phyloP scores from a whole-genome alignment of 2,329 filamentous ascomycete genomes.

The Didymella pomorum region DNA sequence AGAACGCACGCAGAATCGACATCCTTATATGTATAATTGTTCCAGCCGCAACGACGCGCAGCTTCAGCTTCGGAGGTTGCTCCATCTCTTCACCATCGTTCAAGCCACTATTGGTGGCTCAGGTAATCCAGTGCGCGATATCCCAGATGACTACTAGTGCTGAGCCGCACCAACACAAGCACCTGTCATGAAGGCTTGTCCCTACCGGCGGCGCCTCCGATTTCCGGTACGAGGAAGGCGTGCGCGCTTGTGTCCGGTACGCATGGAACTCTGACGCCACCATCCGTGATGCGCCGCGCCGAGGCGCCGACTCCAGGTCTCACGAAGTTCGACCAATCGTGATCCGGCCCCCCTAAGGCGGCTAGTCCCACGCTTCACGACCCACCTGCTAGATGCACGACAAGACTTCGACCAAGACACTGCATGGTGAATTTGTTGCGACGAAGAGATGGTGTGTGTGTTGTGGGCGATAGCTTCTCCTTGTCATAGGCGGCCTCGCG shows the following conservation, averaged over 20 bases:
- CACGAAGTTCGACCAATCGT: background rate
- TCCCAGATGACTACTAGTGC: background rate
- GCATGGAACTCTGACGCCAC: background rate
- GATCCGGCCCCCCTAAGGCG: background rate
- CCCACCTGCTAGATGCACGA: background rate
- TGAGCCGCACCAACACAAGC: background rate
- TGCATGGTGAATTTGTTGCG: background rate
- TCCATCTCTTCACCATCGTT: background rate
- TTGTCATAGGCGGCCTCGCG: conserved; percentile 4
- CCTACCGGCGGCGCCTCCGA: background rate
- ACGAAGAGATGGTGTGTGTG: background rate
- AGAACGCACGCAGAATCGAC: background rate
- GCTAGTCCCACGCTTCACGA: background rate
- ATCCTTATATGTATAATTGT: background rate
- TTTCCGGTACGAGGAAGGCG: conserved; percentile 2
- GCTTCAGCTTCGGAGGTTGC: background rate
- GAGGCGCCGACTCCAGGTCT: background rate
- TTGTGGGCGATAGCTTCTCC: background rate
- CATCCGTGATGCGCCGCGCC: background rate
- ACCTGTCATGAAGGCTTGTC: conserved; percentile 3
- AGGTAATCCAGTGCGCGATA: background rate
- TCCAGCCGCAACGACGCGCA: background rate
- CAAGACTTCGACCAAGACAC: background rate
- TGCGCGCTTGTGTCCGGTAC: background rate
- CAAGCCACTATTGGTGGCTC: background rate